Percentiles rank a stretch among this genome's conserved stretches.
Conservation (phyloP, 2,329 filamentous ascomycete genomes). For the Aureobasidium sp. region DNA sequence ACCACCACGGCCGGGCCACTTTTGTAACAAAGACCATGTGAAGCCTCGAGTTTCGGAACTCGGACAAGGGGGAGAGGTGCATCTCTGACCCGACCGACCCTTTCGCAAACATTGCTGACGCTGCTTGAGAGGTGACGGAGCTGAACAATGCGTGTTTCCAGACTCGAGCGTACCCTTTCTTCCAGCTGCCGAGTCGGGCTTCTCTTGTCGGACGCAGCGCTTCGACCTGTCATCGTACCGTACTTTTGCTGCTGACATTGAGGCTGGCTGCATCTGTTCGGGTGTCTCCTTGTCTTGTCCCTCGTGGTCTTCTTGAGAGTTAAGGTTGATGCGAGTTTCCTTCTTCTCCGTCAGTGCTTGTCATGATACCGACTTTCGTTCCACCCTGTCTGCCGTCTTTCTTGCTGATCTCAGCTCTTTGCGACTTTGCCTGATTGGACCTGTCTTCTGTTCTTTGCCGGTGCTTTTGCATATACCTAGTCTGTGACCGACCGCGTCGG, state of each 20-base stretch:
- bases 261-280: constrained; percentile 1
- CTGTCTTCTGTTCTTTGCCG: background rate
- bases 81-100: background rate
- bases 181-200: constrained; percentile 2
- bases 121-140: background rate
- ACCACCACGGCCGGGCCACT: background rate
- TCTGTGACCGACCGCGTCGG: background rate
- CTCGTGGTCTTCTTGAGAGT: background rate
- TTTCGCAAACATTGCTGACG: background rate
- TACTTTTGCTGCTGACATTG: background rate
- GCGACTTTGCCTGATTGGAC: background rate
- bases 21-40: background rate
- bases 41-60: constrained; percentile 5
- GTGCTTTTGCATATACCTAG: background rate
- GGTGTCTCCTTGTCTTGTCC: background rate
- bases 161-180: background rate
- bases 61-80: background rate
- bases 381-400: background rate
- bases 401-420: background rate
- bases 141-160: background rate
- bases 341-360: constrained; percentile 4
- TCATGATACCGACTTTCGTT: constrained; percentile 1
- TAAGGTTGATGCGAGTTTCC: constrained; percentile 4
- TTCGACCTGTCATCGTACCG: background rate
- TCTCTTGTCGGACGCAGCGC: background rate